Evolutionary conservation across 1,284 basidiomycete species (phyloP).

Genomic region (Pseudozyma pruni): DNA sequence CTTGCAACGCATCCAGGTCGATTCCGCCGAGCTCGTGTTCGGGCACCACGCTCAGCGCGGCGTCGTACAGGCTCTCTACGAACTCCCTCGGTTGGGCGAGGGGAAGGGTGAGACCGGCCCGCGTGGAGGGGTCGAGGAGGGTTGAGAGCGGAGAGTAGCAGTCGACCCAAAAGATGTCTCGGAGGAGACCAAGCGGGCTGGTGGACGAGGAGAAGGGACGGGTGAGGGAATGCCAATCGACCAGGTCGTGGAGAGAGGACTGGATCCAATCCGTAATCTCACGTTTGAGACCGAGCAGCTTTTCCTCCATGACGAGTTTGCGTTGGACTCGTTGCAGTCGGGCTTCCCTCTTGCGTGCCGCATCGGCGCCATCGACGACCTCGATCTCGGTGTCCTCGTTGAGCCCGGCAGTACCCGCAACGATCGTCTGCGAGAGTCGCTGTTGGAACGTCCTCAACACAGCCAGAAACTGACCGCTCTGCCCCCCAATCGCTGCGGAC

Average conservation of each 20-base stretch:
- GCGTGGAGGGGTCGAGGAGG: constrained; percentile 31
- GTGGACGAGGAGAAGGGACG: constrained; percentile 4
- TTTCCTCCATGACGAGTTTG: constrained; percentile 45
- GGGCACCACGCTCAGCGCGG: constrained; percentile 34
- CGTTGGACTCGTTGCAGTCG: constrained; percentile 37
- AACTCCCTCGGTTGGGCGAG: constrained; percentile 30
- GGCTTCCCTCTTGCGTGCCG: constrained; percentile 17
- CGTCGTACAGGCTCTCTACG: constrained; percentile 39
- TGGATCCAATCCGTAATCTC: constrained; percentile 49
- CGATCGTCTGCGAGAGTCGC: constrained; percentile 31
- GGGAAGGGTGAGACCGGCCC: constrained; percentile 27
- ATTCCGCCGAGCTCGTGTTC: constrained; percentile 22
- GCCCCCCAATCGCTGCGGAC: constrained; percentile 10
- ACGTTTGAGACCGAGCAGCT: constrained; percentile 42
- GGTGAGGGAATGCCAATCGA: constrained; percentile 25
- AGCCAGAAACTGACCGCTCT: constrained; percentile 31
- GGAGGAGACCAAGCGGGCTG: constrained; percentile 16
- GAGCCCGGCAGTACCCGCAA: constrained; percentile 22
- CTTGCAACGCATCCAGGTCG: constrained; percentile 9
- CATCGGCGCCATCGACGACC: constrained; percentile 8
- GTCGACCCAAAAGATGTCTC: constrained; percentile 41
- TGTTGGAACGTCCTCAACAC: constrained; percentile 45
- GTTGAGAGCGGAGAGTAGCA: constrained; percentile 31
- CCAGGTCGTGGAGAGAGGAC: constrained; percentile 21
- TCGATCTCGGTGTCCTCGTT: constrained; percentile 20